Evolutionary conservation across 2,329 filamentous ascomycete genomes (phyloP).

Genomic region (Cladosporium sp.): DNA sequence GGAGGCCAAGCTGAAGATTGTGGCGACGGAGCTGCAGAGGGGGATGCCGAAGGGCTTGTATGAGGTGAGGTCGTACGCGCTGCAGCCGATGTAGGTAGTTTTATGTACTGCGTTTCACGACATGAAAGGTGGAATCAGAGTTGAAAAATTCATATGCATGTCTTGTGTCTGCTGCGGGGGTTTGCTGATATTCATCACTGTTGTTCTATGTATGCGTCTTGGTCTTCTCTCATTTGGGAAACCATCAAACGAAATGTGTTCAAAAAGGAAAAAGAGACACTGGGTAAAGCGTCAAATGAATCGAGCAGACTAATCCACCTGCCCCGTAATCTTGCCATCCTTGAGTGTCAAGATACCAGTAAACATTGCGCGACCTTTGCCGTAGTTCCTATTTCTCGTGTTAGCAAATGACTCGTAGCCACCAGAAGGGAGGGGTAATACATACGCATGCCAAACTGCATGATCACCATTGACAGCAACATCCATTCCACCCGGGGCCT

Average conservation of each 20-base stretch:
- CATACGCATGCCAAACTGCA: conserved; percentile 36
- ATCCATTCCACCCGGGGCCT: conserved; percentile 34
- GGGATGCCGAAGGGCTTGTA: conserved; percentile 70
- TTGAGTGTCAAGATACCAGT: conserved; percentile 21
- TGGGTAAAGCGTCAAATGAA: neutral
- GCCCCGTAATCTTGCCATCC: conserved; percentile 19
- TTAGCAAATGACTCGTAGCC: conserved; percentile 18
- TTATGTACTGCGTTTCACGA: neutral
- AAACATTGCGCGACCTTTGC: conserved; percentile 25
- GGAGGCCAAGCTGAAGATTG: conserved; percentile 65
- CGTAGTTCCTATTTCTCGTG: conserved; percentile 20
- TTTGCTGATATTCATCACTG: neutral
- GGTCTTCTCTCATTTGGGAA: neutral
- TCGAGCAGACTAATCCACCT: neutral
- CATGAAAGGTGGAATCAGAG: neutral
- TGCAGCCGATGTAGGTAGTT: conserved; percentile 53
- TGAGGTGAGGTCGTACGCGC: conserved; percentile 75
- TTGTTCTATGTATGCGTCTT: neutral
- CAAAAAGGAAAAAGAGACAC: neutral
- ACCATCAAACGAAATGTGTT: neutral
- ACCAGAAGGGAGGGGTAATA: conserved; percentile 3
- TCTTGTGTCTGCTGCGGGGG: neutral
- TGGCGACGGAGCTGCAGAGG: conserved; percentile 69
- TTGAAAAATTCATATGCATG: neutral
- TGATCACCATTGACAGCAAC: conserved; percentile 34